A percentile compares a stretch with the other conserved stretches of the same genome.
Conservation (phyloP, 2,329 filamentous ascomycete species). For the Curvularia spicifera region DNA sequence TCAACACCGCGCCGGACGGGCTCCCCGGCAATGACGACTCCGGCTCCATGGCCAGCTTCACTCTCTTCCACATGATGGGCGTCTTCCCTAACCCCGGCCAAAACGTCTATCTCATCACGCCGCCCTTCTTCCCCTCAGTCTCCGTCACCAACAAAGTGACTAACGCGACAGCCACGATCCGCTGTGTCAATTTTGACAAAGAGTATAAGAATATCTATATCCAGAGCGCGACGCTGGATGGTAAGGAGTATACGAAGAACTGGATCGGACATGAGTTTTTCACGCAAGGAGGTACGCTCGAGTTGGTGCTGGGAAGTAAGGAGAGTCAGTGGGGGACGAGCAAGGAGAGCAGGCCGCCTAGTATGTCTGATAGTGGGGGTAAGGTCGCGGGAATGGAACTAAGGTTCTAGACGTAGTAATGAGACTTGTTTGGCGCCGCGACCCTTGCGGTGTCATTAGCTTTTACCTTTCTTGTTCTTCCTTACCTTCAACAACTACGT, state of each 20-base stretch:
- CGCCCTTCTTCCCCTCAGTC: conserved; percentile 55
- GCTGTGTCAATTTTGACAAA: conserved; percentile 51
- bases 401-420: neutral
- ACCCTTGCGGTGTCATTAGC: neutral
- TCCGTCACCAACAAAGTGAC: conserved; percentile 50
- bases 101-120: conserved; percentile 56
- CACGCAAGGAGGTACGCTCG: conserved; percentile 52
- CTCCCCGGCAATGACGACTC: conserved; percentile 57
- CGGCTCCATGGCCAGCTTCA: conserved; percentile 56
- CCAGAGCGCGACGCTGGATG: conserved; percentile 53
- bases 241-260: conserved; percentile 51
- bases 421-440: neutral
- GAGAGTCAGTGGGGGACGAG: conserved; percentile 55
- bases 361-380: conserved; percentile 15
- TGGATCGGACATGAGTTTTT: conserved; percentile 57
- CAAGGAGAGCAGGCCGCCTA: conserved; percentile 45
- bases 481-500: neutral
- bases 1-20: conserved; percentile 51
- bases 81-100: conserved; percentile 57
- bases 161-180: conserved; percentile 52
- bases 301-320: conserved; percentile 50
- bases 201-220: conserved; percentile 53
- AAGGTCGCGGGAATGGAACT: neutral
- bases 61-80: conserved; percentile 53
- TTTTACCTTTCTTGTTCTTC: neutral